A percentile compares a stretch with the other conserved stretches of the same genome.
phyloP scores from a whole-genome alignment of 768 basidiomycete genomes.

The Collybia sordida region DNA sequence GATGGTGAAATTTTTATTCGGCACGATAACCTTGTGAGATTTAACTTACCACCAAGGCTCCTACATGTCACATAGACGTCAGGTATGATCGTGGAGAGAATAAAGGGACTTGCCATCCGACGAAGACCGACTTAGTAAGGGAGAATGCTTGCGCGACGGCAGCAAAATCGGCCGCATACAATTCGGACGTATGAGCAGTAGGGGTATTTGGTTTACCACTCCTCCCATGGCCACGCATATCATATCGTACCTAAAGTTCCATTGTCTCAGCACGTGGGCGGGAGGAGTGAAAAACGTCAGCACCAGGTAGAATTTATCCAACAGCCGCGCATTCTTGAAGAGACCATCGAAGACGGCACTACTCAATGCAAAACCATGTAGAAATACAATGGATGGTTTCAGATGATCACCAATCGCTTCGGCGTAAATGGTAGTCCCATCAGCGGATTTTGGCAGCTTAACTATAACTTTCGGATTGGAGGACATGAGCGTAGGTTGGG shows the following conservation, averaged over 20 bases:
- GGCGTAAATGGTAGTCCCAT: conserved; percentile 11
- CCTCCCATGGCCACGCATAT: conserved; percentile 32
- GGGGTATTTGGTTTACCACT: conserved; percentile 28
- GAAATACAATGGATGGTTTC: conserved; percentile 11
- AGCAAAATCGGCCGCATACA: conserved; percentile 32
- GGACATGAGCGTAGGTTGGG: no score
- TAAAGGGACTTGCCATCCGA: conserved; percentile 26
- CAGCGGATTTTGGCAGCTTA: conserved; percentile 4
- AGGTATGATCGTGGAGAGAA: background rate
- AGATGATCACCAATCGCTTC: conserved; percentile 11
- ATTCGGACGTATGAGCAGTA: conserved; percentile 24
- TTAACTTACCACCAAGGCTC: conserved; percentile 3
- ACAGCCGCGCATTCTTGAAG: conserved; percentile 9
- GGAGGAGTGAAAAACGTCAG: background rate
- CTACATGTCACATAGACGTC: background rate
- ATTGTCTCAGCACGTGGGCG: background rate
- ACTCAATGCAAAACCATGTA: conserved; percentile 11
- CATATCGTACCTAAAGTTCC: conserved; percentile 28
- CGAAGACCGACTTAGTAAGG: conserved; percentile 26
- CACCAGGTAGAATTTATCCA: conserved; percentile 10
- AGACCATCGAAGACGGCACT: conserved; percentile 10
- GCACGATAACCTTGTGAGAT: no score
- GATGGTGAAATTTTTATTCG: conserved; percentile 17
- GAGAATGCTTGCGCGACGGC: conserved; percentile 28
- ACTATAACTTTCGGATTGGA: no score